A percentile compares a stretch with the other conserved stretches of the same genome.
phyloP scores from a whole-genome alignment of 371 early-diverging fungal species.

The Circinella minor region DNA sequence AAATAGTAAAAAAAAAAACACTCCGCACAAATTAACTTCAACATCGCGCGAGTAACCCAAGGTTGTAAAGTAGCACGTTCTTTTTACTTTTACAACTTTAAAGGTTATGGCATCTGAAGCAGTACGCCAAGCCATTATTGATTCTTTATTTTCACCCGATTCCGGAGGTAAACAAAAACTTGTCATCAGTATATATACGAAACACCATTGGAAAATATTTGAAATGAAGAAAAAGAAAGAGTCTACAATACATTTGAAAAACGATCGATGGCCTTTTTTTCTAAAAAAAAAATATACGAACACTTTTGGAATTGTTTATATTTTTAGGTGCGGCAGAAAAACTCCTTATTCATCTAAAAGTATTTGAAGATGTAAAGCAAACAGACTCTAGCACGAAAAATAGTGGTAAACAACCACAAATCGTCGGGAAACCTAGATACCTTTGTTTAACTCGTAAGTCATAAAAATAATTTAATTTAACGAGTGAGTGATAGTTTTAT shows the following conservation, averaged over 20 bases:
- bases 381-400: conserved; percentile 27
- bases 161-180: conserved; percentile 13
- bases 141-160: conserved; percentile 45
- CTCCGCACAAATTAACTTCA: not conserved
- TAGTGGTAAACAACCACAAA: conserved; percentile 25
- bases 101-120: conserved; percentile 31
- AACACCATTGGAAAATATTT: too few species aligned
- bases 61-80: conserved; percentile 4
- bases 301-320: not conserved
- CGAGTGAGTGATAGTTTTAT: too few species aligned
- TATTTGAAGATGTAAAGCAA: conserved; percentile 55
- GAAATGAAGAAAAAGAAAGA: too few species aligned
- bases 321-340: conserved; percentile 36
- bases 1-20: too few species aligned
- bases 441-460: conserved; percentile 50
- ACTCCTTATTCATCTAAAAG: conserved; percentile 49
- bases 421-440: conserved; percentile 55
- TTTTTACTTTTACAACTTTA: not conserved
- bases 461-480: not conserved
- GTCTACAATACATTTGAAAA: not conserved
- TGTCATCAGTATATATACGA: too few species aligned
- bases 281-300: not conserved
- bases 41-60: not conserved
- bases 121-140: conserved; percentile 44
- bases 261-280: not conserved